phyloP scores from a whole-genome alignment of 257 asterid genomes.

The Scutellaria minor region DNA sequence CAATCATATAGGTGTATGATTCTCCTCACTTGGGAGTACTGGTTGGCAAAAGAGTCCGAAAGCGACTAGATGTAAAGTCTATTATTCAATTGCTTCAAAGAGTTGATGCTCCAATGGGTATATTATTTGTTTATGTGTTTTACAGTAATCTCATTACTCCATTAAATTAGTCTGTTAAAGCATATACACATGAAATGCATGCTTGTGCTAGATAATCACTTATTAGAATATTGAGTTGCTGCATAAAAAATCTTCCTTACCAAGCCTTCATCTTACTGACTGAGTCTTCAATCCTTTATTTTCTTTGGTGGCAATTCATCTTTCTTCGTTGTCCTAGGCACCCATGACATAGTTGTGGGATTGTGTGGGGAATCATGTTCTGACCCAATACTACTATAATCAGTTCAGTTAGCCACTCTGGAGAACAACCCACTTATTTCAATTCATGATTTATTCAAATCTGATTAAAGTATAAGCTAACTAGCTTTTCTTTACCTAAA shows the following conservation, averaged over 20 bases:
- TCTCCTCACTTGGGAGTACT: conserved; percentile 68
- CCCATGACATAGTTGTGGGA: not conserved
- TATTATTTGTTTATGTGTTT: conserved; percentile 27
- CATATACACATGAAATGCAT: not conserved
- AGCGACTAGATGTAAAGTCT: conserved; percentile 73
- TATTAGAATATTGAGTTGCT: not conserved
- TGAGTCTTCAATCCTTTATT: not conserved
- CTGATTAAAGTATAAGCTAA: conserved; percentile 3
- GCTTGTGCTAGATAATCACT: not conserved
- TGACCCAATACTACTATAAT: not conserved
- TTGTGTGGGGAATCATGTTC: not conserved
- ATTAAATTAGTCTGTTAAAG: conserved; percentile 8
- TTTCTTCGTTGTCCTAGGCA: conserved; percentile 22
- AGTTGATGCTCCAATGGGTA: conserved; percentile 79
- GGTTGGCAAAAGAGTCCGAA: conserved; percentile 67
- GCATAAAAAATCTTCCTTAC: not conserved
- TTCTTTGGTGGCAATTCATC: not conserved
- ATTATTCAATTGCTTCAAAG: conserved; percentile 73
- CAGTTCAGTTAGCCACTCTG: not conserved
- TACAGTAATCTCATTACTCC: conserved; percentile 5
- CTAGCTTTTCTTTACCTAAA: conserved; percentile 21
- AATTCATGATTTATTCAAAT: not conserved
- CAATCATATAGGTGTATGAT: conserved; percentile 63
- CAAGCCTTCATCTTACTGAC: not conserved
- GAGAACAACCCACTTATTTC: conserved; percentile 2